Evolutionary conservation across 2,329 filamentous ascomycete genomes (phyloP).

Genomic region (Phyllosticta capitalensis): DNA sequence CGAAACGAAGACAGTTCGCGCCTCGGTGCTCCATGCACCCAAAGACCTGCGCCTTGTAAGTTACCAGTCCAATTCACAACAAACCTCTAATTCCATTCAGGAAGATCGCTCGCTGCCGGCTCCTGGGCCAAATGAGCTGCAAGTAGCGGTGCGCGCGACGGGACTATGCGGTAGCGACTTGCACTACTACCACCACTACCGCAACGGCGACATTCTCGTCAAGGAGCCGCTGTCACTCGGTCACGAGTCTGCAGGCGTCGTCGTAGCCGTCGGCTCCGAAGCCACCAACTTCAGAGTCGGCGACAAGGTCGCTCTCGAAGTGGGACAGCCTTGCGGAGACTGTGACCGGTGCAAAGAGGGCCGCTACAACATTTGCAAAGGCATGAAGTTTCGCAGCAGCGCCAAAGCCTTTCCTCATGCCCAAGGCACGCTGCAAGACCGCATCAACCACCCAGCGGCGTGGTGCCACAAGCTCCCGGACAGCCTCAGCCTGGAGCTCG

Average conservation of each 20-base stretch:
- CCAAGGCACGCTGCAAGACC: conserved; percentile 54
- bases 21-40: conserved; percentile 50
- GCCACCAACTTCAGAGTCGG: conserved; percentile 61
- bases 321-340: conserved; percentile 70
- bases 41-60: conserved; percentile 51
- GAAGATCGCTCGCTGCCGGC: conserved; percentile 41
- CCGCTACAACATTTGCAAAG: conserved; percentile 53
- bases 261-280: conserved; percentile 58
- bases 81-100: conserved; percentile 27
- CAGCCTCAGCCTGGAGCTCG: conserved; percentile 44
- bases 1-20: conserved; percentile 32
- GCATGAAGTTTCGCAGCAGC: conserved; percentile 48
- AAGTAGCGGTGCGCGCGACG: conserved; percentile 55
- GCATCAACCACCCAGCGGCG: conserved; percentile 51
- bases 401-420: conserved; percentile 53
- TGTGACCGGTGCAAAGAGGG: conserved; percentile 47
- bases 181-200: conserved; percentile 81
- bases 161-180: conserved; percentile 64
- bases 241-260: conserved; percentile 68
- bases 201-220: conserved; percentile 78
- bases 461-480: conserved; percentile 51
- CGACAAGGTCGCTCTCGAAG: conserved; percentile 87
- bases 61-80: conserved; percentile 1
- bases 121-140: conserved; percentile 47
- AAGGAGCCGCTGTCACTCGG: conserved; percentile 73